A percentile compares a stretch with the other conserved stretches of the same genome.
These are phyloP conservation scores for Colletotrichum australisinense DNA, from an alignment of 2,329 filamentous ascomycete genomes.

Conservation along the genomic window DNA sequence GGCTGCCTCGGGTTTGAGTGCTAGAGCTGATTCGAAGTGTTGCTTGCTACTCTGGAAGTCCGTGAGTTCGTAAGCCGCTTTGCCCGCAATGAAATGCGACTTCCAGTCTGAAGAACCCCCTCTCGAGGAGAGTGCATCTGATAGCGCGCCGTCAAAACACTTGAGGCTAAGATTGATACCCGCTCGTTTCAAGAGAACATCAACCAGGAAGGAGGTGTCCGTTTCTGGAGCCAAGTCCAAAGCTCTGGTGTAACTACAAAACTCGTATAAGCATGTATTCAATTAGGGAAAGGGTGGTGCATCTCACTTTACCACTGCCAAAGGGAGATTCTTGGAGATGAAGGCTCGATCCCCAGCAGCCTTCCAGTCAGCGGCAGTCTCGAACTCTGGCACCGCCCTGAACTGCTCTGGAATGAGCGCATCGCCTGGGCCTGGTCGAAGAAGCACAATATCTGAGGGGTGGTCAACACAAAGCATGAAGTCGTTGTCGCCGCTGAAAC, in stretches of 20 bases:
- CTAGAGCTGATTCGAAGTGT: slow-evolving; percentile 41
- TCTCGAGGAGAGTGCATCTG: slow-evolving; percentile 45
- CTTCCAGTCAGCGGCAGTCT: slow-evolving; percentile 35
- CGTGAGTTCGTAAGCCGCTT: slow-evolving; percentile 48
- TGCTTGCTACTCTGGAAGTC: slow-evolving; percentile 41
- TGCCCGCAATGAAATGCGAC: slow-evolving; percentile 46
- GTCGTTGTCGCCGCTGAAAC: slow-evolving; percentile 44
- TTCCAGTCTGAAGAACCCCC: slow-evolving; percentile 44
- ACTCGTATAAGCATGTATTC: not conserved
- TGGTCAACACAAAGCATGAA: slow-evolving; percentile 50
- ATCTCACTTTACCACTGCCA: slow-evolving; percentile 46
- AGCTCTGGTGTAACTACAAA: slow-evolving; percentile 47
- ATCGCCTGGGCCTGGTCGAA: slow-evolving; percentile 43
- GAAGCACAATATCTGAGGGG: slow-evolving; percentile 45
- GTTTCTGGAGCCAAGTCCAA: slow-evolving; percentile 38
- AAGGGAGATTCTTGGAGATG: slow-evolving; percentile 45
- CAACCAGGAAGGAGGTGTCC: slow-evolving; percentile 36
- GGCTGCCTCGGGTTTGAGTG: slow-evolving; percentile 35
- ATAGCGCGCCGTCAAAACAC: slow-evolving; percentile 46
- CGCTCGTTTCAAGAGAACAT: slow-evolving; percentile 45
- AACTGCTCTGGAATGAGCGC: not conserved
- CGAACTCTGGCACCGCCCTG: slow-evolving; percentile 12
- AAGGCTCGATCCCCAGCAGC: slow-evolving; percentile 39
- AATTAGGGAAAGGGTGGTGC: rapidly evolving
- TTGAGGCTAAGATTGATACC: slow-evolving; percentile 47